phyloP scores from a whole-genome alignment of 2,329 filamentous ascomycete genomes.

The Mollisia scopiformis region DNA sequence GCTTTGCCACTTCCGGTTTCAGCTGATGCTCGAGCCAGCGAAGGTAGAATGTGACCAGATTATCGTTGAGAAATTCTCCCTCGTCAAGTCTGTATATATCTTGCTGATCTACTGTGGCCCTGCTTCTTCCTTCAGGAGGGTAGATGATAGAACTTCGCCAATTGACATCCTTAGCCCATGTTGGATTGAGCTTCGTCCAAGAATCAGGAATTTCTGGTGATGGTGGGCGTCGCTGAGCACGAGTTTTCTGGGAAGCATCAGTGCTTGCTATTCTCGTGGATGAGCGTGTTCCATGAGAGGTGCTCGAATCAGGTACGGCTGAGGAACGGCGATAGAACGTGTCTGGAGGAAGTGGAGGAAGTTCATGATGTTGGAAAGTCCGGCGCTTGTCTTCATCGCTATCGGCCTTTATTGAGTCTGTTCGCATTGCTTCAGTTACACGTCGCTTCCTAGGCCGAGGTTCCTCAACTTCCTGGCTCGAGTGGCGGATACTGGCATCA shows the following conservation, averaged over 20 bases:
- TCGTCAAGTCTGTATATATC: slow-evolving; percentile 81
- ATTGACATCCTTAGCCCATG: slow-evolving; percentile 47
- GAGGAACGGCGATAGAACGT: slow-evolving; percentile 5
- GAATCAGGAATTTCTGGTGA: slow-evolving; percentile 27
- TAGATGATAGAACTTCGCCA: slow-evolving; percentile 66
- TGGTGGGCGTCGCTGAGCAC: slow-evolving; percentile 15
- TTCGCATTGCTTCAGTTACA: background rate
- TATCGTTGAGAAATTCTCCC: slow-evolving; percentile 89
- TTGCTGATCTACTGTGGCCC: slow-evolving; percentile 68
- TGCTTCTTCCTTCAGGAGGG: slow-evolving; percentile 58
- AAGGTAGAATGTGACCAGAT: slow-evolving; percentile 86
- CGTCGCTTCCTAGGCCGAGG: background rate
- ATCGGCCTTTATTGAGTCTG: background rate
- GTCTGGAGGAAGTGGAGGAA: background rate
- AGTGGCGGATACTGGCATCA: background rate
- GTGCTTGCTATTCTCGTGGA: slow-evolving; percentile 14
- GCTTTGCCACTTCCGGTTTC: slow-evolving; percentile 58
- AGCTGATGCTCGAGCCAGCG: slow-evolving; percentile 69
- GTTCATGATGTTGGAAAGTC: background rate
- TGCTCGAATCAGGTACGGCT: background rate
- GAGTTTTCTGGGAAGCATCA: background rate
- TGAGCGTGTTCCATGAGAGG: slow-evolving; percentile 12
- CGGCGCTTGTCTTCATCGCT: background rate
- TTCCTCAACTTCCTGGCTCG: background rate
- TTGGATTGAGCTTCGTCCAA: slow-evolving; percentile 55